These are phyloP conservation scores for Suhomyces emberorum DNA, from an alignment of 805 yeast genomes.

Conservation along the genomic window DNA sequence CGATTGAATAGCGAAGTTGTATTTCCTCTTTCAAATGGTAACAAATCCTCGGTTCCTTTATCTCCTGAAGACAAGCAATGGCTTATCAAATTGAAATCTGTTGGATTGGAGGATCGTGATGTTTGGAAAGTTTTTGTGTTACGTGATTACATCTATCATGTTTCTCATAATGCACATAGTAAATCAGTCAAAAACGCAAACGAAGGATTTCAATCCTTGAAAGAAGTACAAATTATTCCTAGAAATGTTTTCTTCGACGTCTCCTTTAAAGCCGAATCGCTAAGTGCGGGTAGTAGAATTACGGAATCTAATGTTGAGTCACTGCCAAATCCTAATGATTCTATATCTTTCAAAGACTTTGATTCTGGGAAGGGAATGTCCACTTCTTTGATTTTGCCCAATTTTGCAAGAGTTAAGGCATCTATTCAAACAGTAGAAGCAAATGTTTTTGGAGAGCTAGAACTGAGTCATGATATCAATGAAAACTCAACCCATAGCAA, in stretches of 20 bases:
- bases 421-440: slow-evolving; percentile 41
- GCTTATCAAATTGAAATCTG: slow-evolving; percentile 64
- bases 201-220: not conserved
- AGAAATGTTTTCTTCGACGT: slow-evolving; percentile 38
- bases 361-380: slow-evolving; percentile 14
- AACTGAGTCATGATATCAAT: slow-evolving; percentile 22
- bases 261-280: slow-evolving; percentile 35
- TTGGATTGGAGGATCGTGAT: slow-evolving; percentile 73
- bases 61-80: slow-evolving; percentile 68
- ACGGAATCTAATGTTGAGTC: slow-evolving; percentile 18
- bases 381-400: slow-evolving; percentile 28
- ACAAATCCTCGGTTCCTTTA: slow-evolving; percentile 26
- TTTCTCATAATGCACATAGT: slow-evolving; percentile 35
- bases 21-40: slow-evolving; percentile 11
- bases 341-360: slow-evolving; percentile 9
- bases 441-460: slow-evolving; percentile 46
- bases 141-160: slow-evolving; percentile 63
- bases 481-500: slow-evolving; percentile 4
- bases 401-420: slow-evolving; percentile 29
- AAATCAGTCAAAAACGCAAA: slow-evolving; percentile 5
- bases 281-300: slow-evolving; percentile 13
- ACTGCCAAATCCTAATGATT: slow-evolving; percentile 9
- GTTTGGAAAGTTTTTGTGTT: slow-evolving; percentile 79
- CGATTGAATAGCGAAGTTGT: slow-evolving; percentile 10
- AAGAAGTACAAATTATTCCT: slow-evolving; percentile 19